These are phyloP conservation scores for Moricandia arvensis DNA, from an alignment of 345 rosid genomes.

Conservation along the genomic window DNA sequence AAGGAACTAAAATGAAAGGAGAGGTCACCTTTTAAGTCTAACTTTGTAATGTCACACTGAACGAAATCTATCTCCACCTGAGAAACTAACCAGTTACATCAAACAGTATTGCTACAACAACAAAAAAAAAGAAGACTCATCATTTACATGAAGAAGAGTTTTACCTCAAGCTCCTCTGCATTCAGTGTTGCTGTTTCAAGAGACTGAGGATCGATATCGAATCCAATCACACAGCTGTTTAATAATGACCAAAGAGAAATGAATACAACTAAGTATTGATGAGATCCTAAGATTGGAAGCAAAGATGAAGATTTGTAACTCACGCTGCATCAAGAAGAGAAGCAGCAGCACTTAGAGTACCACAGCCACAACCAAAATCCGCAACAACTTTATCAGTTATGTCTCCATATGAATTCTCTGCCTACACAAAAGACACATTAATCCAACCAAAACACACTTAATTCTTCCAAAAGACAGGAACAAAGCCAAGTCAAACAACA, in stretches of 20 bases:
- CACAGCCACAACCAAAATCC: slow-evolving; percentile 97
- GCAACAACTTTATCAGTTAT: slow-evolving; percentile 70
- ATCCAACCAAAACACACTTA: slow-evolving; percentile 6
- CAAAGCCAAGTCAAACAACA: neutral
- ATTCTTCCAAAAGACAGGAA: neutral
- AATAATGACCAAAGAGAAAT: neutral
- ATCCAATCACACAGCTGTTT: slow-evolving; percentile 68
- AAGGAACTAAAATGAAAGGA: neutral
- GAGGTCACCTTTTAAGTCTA: slow-evolving; percentile 65
- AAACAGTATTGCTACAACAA: slow-evolving; percentile 1
- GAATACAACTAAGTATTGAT: neutral
- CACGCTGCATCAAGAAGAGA: slow-evolving; percentile 87
- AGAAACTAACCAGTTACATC: slow-evolving; percentile 27
- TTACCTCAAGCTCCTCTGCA: slow-evolving; percentile 86
- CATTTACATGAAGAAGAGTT: slow-evolving; percentile 4
- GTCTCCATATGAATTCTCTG: slow-evolving; percentile 87
- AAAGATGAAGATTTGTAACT: slow-evolving; percentile 32
- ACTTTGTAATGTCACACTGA: slow-evolving; percentile 63
- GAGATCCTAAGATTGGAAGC: neutral
- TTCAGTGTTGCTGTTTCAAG: slow-evolving; percentile 72
- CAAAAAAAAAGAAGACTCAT: neutral
- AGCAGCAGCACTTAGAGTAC: slow-evolving; percentile 85
- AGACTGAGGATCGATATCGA: slow-evolving; percentile 74
- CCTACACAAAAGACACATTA: slow-evolving; percentile 44
- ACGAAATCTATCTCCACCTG: slow-evolving; percentile 81